These are phyloP conservation scores for Lentinus tigrinus DNA, from an alignment of 768 basidiomycete genomes.

Conservation along the genomic window DNA sequence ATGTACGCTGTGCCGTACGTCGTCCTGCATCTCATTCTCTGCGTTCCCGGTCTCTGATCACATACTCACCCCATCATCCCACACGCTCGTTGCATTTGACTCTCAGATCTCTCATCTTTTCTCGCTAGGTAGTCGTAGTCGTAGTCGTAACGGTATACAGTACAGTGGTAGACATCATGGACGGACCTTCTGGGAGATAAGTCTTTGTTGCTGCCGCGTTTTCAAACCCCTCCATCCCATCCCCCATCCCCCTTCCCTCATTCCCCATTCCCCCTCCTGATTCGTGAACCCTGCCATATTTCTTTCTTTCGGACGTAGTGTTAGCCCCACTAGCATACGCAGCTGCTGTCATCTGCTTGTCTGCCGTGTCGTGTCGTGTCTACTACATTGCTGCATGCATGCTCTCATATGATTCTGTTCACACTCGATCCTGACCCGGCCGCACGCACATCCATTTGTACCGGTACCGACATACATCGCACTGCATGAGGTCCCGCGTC, in stretches of 20 bases:
- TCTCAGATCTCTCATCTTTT: neutral
- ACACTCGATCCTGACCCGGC: no score
- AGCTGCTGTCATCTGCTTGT: neutral
- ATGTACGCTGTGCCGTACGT: slow-evolving; percentile 24
- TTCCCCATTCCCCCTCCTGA: neutral
- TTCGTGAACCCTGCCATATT: neutral
- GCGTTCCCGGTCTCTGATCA: slow-evolving; percentile 1
- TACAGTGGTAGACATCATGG: slow-evolving; percentile 8
- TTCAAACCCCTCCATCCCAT: no score
- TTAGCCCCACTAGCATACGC: slow-evolving; percentile 1
- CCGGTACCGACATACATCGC: no score
- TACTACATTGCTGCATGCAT: slow-evolving; percentile 15
- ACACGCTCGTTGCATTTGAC: neutral
- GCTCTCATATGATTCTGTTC: slow-evolving; percentile 5
- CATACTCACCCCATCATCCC: neutral
- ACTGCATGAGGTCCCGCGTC: no score
- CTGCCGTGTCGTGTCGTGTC: slow-evolving; percentile 7
- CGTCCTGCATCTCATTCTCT: slow-evolving; percentile 7
- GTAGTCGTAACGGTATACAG: slow-evolving; percentile 4
- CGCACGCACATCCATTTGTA: no score
- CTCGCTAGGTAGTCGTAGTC: neutral
- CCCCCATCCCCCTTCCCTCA: neutral
- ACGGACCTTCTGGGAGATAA: slow-evolving; percentile 16
- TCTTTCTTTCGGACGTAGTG: neutral
- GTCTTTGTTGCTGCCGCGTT: slow-evolving; percentile 1